Conservation (phyloP, 2,329 filamentous ascomycete genomes). For the Aspergillus oerlinghausenensis region DNA sequence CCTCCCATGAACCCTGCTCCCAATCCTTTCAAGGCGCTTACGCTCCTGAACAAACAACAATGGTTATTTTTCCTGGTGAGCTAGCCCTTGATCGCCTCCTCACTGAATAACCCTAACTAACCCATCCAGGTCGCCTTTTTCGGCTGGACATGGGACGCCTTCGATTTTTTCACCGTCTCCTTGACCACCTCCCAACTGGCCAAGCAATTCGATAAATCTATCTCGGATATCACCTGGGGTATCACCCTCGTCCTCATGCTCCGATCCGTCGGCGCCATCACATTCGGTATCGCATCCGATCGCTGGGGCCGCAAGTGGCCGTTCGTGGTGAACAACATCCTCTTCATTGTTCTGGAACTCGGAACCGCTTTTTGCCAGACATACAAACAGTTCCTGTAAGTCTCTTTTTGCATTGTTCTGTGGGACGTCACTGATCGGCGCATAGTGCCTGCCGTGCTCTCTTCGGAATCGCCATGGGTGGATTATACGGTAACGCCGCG, state of each 20-base stretch:
- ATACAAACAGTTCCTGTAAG: conserved; percentile 51
- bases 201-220: conserved; percentile 49
- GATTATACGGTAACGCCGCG: conserved; percentile 58
- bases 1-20: conserved; percentile 52
- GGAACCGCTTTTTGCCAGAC: conserved; percentile 57
- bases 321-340: conserved; percentile 56
- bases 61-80: conserved; percentile 54
- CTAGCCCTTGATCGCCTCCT: background rate
- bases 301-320: conserved; percentile 56
- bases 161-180: conserved; percentile 61
- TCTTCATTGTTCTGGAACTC: conserved; percentile 59
- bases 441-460: conserved; percentile 49
- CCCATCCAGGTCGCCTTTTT: conserved; percentile 33
- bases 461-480: conserved; percentile 62
- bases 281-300: conserved; percentile 51
- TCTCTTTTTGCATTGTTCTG: background rate
- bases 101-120: conserved; percentile 2
- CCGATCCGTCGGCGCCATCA: conserved; percentile 54
- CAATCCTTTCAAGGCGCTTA: conserved; percentile 51
- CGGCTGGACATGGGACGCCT: conserved; percentile 54
- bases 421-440: background rate
- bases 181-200: conserved; percentile 53
- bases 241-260: conserved; percentile 58
- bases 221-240: conserved; percentile 58
- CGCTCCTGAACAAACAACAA: conserved; percentile 50